Base-by-base conservation (phyloP, 768 basidiomycete species). In the Suillus paluster region DNA sequence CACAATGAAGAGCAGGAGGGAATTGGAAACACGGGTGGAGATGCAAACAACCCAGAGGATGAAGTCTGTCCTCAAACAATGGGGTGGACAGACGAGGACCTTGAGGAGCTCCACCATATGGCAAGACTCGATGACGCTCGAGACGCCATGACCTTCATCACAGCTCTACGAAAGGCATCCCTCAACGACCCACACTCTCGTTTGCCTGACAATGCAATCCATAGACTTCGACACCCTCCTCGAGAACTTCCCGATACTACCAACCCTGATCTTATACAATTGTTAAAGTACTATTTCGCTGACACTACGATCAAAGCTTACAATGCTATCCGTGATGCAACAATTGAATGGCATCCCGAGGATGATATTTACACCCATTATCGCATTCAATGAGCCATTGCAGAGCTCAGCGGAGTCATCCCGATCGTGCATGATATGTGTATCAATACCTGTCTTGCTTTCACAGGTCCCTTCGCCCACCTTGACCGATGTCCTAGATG, bases 301-400 rank as follows among this genome's bases (percentile, higher is more conserved):
- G 73, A 75, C 59, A 68, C 77, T 4, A 76, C 78, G 0, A 64
- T 78, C 42, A 60, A 68, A 48, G 65, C 68, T 0, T 80, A 80
- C 59, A 68, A 66, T 27, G 38, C 10, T 21, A 64, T 72, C 17
- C 58, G 73, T 1, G 34, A 64, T 12, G 70, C 72, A 1, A 60
- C 73, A 57, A 42, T 63, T n/a, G 56, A 58, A 33, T 65, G 65
- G 30, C 57, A 67, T 54, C 73, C 72, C 5, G 58, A 66, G 5
- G 39, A 39, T 11, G 27, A 45, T 4, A 52, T 72, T 15, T 30
- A 30, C 6, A 30, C 30, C 30, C 6, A 30, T 30, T n/a, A 57
- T 41, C 46, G 63, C 30, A 30, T 3, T 30, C 30, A 30, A 30
- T 30, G 30, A 30, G 30, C 30, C n/a, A 57, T 58, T 39, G 17